Evolutionary conservation across 805 yeast genomes (phyloP), one percentile per base, ranked within the genome.

Genomic region (Lipomyces kockii): DNA sequence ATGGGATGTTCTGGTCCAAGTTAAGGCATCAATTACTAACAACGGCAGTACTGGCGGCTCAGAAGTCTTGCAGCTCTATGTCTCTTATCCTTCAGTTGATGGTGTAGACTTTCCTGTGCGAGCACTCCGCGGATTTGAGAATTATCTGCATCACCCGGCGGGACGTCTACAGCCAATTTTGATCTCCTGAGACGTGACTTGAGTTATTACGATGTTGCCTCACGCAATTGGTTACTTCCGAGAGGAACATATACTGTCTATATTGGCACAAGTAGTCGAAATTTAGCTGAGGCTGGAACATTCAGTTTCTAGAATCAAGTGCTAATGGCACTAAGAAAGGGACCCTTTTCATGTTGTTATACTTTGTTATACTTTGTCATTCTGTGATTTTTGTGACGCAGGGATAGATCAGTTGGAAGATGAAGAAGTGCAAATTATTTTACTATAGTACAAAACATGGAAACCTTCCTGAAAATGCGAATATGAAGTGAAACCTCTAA

Each of bases 171-270:
- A 22, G 79, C 84, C 6, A 74, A 72, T 17, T 86, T 86, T 70
- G 79, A 81, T 58, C 76, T 87, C 22, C 75, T 80, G 65, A 82
- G 85, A 73, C 80, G 87, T 65, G 89, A 87, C 75, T 76, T 86
- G 68, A 80, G 86, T 63, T 78, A 83, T 29, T 86, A 89, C 89
- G 88, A 86, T 72, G 79, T 84, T 0, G 80, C 75, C 25, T 79
- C 82, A 17, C 87, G 85, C 74, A 84, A 85, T 70, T 86, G 90
- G 89, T 77, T 84, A 27, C 82, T 86, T 52, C 85, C 82, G 71
- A 83, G 84, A 9, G 90, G 89, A 1, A 79, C 81, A 2, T 87
- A 85, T 76, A 82, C 80, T 66, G 76, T 86, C 9, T 85, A 81
- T 68, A 80, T 86, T 52, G 84, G 88, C 0, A 61, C 25, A 22